A percentile compares a stretch with the other conserved stretches of the same genome.
These are phyloP conservation scores for Anisodus tanguticus DNA, from an alignment of 257 asterid species.

Conservation along the genomic window DNA sequence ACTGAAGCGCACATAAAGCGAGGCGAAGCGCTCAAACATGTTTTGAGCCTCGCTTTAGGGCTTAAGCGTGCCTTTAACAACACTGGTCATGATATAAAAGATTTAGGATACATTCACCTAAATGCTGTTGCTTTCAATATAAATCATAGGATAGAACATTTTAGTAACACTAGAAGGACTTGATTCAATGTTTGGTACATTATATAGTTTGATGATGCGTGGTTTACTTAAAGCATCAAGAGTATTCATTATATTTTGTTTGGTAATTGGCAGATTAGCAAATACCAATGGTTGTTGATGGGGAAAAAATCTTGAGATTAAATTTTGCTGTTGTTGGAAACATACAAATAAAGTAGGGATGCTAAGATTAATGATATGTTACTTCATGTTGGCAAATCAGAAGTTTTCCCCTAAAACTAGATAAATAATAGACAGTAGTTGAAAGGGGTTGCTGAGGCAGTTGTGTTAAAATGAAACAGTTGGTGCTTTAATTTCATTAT, in stretches of 20 bases:
- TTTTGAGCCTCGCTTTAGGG: too few relatives aligned
- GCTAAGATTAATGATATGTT: not conserved
- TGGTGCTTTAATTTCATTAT: constrained; percentile 9
- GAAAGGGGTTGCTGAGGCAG: not conserved
- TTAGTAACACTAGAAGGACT: not conserved
- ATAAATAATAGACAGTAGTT: not conserved
- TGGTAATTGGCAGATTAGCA: constrained; percentile 17
- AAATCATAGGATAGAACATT: not conserved
- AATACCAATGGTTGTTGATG: not conserved
- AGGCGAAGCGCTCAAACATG: too few relatives aligned
- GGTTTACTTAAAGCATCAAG: not conserved
- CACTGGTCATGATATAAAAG: not conserved
- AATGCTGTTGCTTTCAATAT: not conserved
- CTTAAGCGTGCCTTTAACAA: too few relatives aligned
- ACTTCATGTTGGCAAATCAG: not conserved
- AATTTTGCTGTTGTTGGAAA: not conserved
- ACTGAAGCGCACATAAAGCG: too few relatives aligned
- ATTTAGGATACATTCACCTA: not conserved
- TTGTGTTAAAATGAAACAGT: not conserved
- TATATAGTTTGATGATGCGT: not conserved
- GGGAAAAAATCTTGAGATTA: not conserved
- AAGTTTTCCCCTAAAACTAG: constrained; percentile 2
- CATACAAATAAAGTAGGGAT: not conserved
- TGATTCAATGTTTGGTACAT: not conserved
- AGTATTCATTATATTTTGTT: not conserved